Evolutionary conservation across 371 early-diverging fungal genomes (phyloP), one percentile per base, ranked within the genome.

Genomic region (Mortierella sp.): DNA sequence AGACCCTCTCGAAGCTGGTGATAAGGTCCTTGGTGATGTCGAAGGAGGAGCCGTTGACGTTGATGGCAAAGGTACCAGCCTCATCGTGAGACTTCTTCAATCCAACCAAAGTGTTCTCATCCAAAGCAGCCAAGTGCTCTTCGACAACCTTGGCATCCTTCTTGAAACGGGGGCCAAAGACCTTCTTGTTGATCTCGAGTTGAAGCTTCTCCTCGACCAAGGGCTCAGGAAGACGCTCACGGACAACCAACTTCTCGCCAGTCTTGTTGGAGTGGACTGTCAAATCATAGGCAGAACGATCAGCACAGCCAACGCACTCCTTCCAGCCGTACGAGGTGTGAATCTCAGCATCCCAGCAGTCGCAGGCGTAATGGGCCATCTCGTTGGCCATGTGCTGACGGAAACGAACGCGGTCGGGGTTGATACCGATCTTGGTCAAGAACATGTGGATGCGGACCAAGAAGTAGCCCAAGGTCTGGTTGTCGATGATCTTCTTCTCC

Each of bases 311-410:
- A 77, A 99, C 99, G 89, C 99, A 99, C 90, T 99, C 99, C 88
- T 99, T 97, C 99, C 99, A 99, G 75, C 99, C 99, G 91, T 95
- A 96, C 84, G 95, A 95, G 81, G 94, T 95, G 80, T 95, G 89
- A 86, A 99, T 98, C 90, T 99, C 99, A 72, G 99, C 99, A 89
- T 99, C 99, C 99, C 99, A 99, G 92, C 99, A 99, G 91, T 99
- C 99, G 89, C 96, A 95, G 24, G 99, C 99, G 88, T 99, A 99
- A 92, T 99, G 99, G 46, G 99, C 99, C 99, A 99, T 99, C 92
- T 99, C 99, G 91, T 99, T 99, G 68, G 93, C 91, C 96, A 99
- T 96, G 90, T 99, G 99, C 90, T 99, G 99, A 88, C 99, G 95
- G 95, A 99, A 98, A 70, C 99, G 96, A 48, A 99, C 91, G 49